Evolutionary conservation across 2,329 filamentous ascomycete genomes (phyloP), one percentile per base, ranked within the genome.

Genomic region (Calonectria pseudoreteaudii): DNA sequence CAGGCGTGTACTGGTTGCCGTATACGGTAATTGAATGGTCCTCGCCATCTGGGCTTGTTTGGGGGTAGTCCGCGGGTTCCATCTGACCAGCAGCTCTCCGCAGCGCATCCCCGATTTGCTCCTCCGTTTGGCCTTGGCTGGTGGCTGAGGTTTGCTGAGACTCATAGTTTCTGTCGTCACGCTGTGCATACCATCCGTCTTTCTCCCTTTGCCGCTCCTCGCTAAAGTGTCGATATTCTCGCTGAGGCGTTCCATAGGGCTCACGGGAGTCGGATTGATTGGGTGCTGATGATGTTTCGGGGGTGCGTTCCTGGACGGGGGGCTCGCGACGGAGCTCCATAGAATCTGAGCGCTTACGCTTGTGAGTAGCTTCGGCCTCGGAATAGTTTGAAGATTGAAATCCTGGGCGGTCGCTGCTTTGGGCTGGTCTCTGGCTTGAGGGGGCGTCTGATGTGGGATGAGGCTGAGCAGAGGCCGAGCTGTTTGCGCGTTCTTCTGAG

Each of bases 291-390:
- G 81, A 78, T 30, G 78, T 79, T 66, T 85, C 85, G 34, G 84
- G 83, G 18, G 84, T 84, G 7, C 80, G 80, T 72, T 85, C 83
- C 52, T 84, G 82, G 10, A 77, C 71, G 9, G 78, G 73, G 34
- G 73, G 75, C 28, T 88, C 86, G 76, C 85, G 84, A 68, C 84
- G 82, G 9, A 82, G 82, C 70, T 92, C 92, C 47, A 87, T 83
- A 8, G 93, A 94, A 58, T 88, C 86, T 9, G 94, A 95, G 74
- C 94, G 90, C 84, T 95, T 96, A 80, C 92, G 91, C 84, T 93
- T 93, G 78, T 91, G 88, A 23, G 88, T 85, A 20, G 80, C 81
- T 44, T 92, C 89, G n/a, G 82, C 80, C 38, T 89, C 86, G 8
- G 86, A 77, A 78, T 88, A 87, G 47, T 76, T 76, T 56, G 85